phyloP scores from a whole-genome alignment of 140 eudicot genomes.

The Oenanthe javanica region DNA sequence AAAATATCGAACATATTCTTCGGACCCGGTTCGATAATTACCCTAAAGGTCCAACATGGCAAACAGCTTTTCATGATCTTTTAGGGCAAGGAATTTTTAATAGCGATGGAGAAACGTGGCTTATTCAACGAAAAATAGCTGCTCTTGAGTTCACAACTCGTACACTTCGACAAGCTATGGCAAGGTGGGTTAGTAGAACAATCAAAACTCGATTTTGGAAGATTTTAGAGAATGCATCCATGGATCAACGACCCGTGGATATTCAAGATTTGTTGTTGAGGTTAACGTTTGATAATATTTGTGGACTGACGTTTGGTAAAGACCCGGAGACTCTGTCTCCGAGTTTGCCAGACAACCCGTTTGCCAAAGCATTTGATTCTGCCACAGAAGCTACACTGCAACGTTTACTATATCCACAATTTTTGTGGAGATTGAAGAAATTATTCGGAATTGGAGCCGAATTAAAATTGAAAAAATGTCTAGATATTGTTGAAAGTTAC shows the following conservation, averaged over 20 bases:
- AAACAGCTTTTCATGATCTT: conserved; percentile 75
- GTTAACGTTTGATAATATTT: conserved; percentile 70
- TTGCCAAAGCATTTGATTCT: conserved; percentile 60
- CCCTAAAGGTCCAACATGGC: conserved; percentile 88
- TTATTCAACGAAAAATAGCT: conserved; percentile 70
- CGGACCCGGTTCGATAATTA: conserved; percentile 67
- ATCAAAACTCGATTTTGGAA: conserved; percentile 57
- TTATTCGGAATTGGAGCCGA: conserved; percentile 45
- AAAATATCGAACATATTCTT: conserved; percentile 68
- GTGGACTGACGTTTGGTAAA: conserved; percentile 77
- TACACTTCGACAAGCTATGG: conserved; percentile 85
- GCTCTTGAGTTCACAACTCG: conserved; percentile 81
- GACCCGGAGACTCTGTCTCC: conserved; percentile 71
- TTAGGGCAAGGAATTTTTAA: conserved; percentile 78
- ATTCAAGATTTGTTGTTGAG: conserved; percentile 67
- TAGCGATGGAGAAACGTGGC: conserved; percentile 84
- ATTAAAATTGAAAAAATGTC: conserved; percentile 36
- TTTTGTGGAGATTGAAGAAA: conserved; percentile 64
- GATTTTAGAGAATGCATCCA: conserved; percentile 44
- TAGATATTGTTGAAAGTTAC: conserved; percentile 52
- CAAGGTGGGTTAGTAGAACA: conserved; percentile 77
- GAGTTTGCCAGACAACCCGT: conserved; percentile 57
- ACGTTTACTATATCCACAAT: conserved; percentile 59
- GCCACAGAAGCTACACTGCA: conserved; percentile 78
- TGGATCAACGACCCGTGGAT: conserved; percentile 39